Conservation (phyloP, 1,139 yeast species). For the Protomyces pachydermus region DNA sequence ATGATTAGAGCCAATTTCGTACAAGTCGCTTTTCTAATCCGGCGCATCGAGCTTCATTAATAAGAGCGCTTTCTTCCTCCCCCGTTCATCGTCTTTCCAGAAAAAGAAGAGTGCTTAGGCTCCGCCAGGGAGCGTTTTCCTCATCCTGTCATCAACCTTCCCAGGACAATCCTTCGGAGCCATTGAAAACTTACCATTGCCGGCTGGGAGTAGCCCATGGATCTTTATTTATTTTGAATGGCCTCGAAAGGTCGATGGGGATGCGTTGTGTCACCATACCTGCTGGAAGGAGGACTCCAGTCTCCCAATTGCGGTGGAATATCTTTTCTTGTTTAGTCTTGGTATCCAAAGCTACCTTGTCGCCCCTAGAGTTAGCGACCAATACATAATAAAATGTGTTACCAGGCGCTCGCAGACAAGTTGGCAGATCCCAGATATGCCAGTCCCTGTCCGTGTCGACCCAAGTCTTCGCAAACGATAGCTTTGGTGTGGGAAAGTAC, state of each 20-base stretch:
- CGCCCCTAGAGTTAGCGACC: conserved; percentile 29
- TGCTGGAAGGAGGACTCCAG: conserved; percentile 31
- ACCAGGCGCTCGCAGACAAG: conserved; percentile 35
- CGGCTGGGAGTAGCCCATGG: conserved; percentile 40
- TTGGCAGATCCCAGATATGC: conserved; percentile 35
- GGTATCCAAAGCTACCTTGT: conserved; percentile 26
- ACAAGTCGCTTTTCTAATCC: neutral
- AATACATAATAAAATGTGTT: neutral
- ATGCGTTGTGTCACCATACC: neutral
- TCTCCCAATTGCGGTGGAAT: conserved; percentile 33
- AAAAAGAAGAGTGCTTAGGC: neutral
- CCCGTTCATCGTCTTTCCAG: neutral
- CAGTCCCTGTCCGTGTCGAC: conserved; percentile 3
- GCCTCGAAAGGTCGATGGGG: neutral
- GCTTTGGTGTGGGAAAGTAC: conserved; percentile 34
- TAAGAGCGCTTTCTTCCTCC: neutral
- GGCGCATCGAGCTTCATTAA: neutral
- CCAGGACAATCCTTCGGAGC: conserved; percentile 65
- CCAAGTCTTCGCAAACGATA: conserved; percentile 22
- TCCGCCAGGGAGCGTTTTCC: conserved; percentile 3
- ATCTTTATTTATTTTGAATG: neutral
- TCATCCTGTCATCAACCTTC: conserved; percentile 57
- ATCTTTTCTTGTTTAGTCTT: conserved; percentile 25
- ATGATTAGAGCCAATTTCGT: neutral
- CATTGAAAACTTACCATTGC: conserved; percentile 58